Evolutionary conservation across 495 filamentous ascomycete species (phyloP).

Genomic region (Chlorociboria aeruginascens): DNA sequence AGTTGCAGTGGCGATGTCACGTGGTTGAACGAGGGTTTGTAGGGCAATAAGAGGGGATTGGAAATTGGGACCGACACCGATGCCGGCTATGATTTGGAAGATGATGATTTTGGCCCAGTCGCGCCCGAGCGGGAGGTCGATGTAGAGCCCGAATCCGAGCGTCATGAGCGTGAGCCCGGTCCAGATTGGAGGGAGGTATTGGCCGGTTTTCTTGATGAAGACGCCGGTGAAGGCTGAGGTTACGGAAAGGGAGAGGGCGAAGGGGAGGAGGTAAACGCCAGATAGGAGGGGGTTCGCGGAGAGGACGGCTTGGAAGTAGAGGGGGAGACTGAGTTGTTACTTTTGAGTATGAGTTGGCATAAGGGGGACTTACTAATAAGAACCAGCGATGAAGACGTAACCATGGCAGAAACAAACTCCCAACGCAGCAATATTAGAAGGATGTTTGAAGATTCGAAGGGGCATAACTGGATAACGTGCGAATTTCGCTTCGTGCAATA

Average conservation of each 20-base stretch:
- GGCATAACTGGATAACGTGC: constrained; percentile 74
- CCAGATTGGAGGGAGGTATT: constrained; percentile 41
- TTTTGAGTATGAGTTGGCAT: too few relatives aligned
- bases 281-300: constrained; percentile 60
- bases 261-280: constrained; percentile 70
- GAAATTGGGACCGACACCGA: constrained; percentile 57
- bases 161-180: constrained; percentile 44
- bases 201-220: constrained; percentile 62
- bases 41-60: constrained; percentile 70
- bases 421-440: constrained; percentile 47
- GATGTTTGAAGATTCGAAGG: constrained; percentile 47
- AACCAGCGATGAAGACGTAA: constrained; percentile 60
- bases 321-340: constrained; percentile 34
- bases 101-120: constrained; percentile 40
- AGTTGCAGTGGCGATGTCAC: constrained; percentile 56
- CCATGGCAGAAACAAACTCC: constrained; percentile 51
- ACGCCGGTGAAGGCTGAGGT: constrained; percentile 52
- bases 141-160: constrained; percentile 53
- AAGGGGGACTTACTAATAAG: constrained; percentile 38
- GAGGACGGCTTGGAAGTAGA: constrained; percentile 70
- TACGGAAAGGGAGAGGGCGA: constrained; percentile 57
- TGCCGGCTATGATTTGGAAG: constrained; percentile 53
- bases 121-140: constrained; percentile 37
- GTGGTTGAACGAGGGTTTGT: constrained; percentile 49
- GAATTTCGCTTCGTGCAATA: constrained; percentile 56